These are phyloP conservation scores for Trichophyton rubrum DNA, from an alignment of 2,329 filamentous ascomycete species.

Conservation along the genomic window DNA sequence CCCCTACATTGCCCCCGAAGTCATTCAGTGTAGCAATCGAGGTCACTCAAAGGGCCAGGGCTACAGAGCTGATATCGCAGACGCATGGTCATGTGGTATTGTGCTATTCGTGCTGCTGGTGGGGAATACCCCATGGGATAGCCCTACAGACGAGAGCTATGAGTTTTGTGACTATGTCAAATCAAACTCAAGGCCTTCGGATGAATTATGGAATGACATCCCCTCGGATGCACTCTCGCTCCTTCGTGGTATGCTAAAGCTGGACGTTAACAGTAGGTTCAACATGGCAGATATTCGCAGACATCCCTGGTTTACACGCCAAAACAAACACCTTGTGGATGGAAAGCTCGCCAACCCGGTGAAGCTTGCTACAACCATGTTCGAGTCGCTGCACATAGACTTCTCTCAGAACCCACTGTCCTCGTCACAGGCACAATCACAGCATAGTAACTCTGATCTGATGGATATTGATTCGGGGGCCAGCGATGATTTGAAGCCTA, in stretches of 20 bases:
- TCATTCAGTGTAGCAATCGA: conserved; percentile 47
- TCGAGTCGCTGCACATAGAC: conserved; percentile 80
- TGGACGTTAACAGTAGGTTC: conserved; percentile 64
- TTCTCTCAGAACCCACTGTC: conserved; percentile 56
- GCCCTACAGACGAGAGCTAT: conserved; percentile 72
- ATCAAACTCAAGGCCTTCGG: conserved; percentile 65
- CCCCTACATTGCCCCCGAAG: conserved; percentile 94
- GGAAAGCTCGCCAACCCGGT: conserved; percentile 69
- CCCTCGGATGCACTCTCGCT: conserved; percentile 65
- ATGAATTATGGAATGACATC: conserved; percentile 73
- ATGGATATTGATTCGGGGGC: conserved; percentile 37
- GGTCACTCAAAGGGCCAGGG: conserved; percentile 32
- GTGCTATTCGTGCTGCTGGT: conserved; percentile 94
- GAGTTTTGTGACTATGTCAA: conserved; percentile 82
- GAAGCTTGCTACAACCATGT: conserved; percentile 83
- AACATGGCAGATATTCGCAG: conserved; percentile 74
- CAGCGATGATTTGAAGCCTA: conserved; percentile 30
- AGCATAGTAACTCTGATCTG: conserved; percentile 36
- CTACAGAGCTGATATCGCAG: conserved; percentile 60
- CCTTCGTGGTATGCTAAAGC: conserved; percentile 81
- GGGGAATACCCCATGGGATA: conserved; percentile 96
- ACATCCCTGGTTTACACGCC: conserved; percentile 87
- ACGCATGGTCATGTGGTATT: conserved; percentile 95
- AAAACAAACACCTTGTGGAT: conserved; percentile 62
- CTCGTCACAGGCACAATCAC: conserved; percentile 17